phyloP scores from a whole-genome alignment of 2,329 filamentous ascomycete species.

The Exophiala alcalophila region DNA sequence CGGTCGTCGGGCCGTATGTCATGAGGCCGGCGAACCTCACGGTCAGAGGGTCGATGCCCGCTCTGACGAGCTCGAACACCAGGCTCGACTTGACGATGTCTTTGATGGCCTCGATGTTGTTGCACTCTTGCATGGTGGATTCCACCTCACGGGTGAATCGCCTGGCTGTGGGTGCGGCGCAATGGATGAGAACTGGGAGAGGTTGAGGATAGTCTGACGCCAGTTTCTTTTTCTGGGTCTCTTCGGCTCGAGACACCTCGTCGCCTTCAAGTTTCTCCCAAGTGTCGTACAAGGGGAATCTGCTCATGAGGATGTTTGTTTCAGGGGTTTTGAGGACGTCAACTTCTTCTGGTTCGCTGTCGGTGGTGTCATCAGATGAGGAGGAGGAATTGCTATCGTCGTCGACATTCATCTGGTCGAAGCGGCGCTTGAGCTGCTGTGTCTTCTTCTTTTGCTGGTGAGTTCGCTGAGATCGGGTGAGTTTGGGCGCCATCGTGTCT shows the following conservation, averaged over 20 bases:
- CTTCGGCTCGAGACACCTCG: not conserved
- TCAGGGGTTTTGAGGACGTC: not conserved
- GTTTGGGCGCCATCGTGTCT: constrained; percentile 1
- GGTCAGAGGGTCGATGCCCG: constrained; percentile 3
- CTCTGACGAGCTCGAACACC: constrained; percentile 1
- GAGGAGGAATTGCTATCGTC: not conserved
- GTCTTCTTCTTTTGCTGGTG: not conserved
- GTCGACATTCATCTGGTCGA: not conserved
- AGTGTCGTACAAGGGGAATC: constrained; percentile 8
- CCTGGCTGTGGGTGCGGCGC: constrained; percentile 4
- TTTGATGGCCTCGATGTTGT: constrained; percentile 14
- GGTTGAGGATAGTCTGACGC: constrained; percentile 4
- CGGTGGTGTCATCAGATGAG: not conserved
- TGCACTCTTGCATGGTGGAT: constrained; percentile 11
- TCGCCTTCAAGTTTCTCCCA: constrained; percentile 9
- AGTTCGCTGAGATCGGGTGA: not conserved
- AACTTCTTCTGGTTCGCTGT: too few species aligned
- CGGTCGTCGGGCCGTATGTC: constrained; percentile 9
- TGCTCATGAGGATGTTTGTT: constrained; percentile 3
- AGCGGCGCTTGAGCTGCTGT: not conserved
- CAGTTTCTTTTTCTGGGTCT: not conserved
- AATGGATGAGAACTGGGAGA: constrained; percentile 10
- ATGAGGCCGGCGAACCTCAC: constrained; percentile 13
- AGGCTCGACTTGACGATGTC: constrained; percentile 13
- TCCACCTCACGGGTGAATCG: constrained; percentile 17